Evolutionary conservation across 495 filamentous ascomycete genomes (phyloP).

Genomic region (Terfezia boudieri): DNA sequence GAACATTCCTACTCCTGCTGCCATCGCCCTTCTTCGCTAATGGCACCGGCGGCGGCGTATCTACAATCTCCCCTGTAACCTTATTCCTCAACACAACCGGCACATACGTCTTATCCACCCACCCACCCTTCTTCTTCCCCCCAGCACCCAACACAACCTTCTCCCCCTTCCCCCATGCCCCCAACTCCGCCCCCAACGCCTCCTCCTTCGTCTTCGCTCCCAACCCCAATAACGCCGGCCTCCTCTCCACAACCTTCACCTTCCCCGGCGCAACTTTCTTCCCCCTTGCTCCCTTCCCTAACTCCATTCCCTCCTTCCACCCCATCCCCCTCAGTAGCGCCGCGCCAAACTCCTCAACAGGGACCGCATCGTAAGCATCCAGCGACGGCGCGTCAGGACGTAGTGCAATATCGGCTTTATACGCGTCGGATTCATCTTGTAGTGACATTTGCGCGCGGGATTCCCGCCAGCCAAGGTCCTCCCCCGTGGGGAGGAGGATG

Average conservation of each 20-base stretch:
- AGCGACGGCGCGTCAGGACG: constrained; percentile 53
- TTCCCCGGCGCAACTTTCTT: constrained; percentile 19
- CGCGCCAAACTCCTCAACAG: constrained; percentile 84
- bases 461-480: constrained; percentile 10
- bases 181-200: constrained; percentile 35
- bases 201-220: constrained; percentile 36
- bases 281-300: constrained; percentile 33
- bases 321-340: constrained; percentile 78
- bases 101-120: constrained; percentile 35
- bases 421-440: constrained; percentile 42
- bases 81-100: constrained; percentile 44
- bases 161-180: constrained; percentile 47
- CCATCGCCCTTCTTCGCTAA: constrained; percentile 20
- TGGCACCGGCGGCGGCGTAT: constrained; percentile 16
- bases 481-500: constrained; percentile 30
- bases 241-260: constrained; percentile 31
- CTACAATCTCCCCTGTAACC: constrained; percentile 39
- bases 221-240: constrained; percentile 65
- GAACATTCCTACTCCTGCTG: constrained; percentile 26
- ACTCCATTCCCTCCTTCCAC: constrained; percentile 66
- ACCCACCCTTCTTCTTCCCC: constrained; percentile 23
- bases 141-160: constrained; percentile 31
- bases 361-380: constrained; percentile 68
- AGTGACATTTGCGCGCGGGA: constrained; percentile 15
- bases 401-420: constrained; percentile 40